These are phyloP conservation scores for Conticribra weissflogii DNA, from an alignment of 108 stramenopile genomes.

Conservation along the genomic window DNA sequence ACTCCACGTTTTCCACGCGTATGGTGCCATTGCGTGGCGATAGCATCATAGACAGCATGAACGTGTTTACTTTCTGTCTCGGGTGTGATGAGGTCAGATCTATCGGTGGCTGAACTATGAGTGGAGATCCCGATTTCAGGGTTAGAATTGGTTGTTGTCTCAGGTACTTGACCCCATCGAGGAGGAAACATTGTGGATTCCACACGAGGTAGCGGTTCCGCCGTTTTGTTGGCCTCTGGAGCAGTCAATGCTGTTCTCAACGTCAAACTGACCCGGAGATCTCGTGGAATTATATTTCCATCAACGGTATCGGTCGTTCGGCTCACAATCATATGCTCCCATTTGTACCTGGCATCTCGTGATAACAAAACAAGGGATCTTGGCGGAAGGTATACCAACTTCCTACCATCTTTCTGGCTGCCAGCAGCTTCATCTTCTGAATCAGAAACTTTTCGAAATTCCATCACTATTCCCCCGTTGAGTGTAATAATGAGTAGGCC, in stretches of 20 bases:
- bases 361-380: constrained; percentile 78
- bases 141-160: not conserved
- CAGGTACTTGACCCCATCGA: constrained; percentile 54
- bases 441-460: constrained; percentile 64
- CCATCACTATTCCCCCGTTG: constrained; percentile 85
- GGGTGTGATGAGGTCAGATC: constrained; percentile 69
- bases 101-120: constrained; percentile 1
- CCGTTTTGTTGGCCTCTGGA: constrained; percentile 23
- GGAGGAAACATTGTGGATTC: constrained; percentile 70
- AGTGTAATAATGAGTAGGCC: constrained; percentile 81
- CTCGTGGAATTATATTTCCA: constrained; percentile 67
- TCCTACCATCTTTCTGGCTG: constrained; percentile 24
- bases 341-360: constrained; percentile 79
- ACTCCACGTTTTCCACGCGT: constrained; percentile 95
- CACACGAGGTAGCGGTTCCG: constrained; percentile 53
- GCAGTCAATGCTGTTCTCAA: constrained; percentile 73
- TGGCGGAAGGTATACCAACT: constrained; percentile 76
- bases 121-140: not conserved
- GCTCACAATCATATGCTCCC: constrained; percentile 90
- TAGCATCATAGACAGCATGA: constrained; percentile 95
- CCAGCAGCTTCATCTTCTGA: not conserved
- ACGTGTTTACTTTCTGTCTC: constrained; percentile 92
- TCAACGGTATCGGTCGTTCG: constrained; percentile 82
- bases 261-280: constrained; percentile 80
- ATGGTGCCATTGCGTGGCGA: constrained; percentile 97